phyloP scores from a whole-genome alignment of 1,139 yeast genomes.

The Hemisphaericaspora subhashii region DNA sequence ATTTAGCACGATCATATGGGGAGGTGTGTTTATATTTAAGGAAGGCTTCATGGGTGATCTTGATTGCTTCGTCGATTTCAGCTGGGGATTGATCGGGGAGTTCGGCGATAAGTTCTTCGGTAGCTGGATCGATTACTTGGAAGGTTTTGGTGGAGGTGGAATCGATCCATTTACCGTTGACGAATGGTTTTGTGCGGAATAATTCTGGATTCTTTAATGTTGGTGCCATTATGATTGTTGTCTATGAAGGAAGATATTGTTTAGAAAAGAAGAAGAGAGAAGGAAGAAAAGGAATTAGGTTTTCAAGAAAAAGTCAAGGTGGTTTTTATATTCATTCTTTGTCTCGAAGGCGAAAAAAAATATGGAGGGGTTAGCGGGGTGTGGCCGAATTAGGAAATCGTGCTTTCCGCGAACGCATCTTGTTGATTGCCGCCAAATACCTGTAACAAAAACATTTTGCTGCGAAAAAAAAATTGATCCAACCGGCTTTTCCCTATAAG shows the following conservation, averaged over 20 bases:
- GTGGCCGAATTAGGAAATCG: neutral
- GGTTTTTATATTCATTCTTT: too few species aligned
- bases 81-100: constrained; percentile 58
- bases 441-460: too few species aligned
- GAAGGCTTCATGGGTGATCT: constrained; percentile 62
- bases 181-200: constrained; percentile 55
- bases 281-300: too few species aligned
- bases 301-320: too few species aligned
- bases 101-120: constrained; percentile 54
- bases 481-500: too few species aligned
- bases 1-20: constrained; percentile 63
- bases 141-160: constrained; percentile 55
- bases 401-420: neutral
- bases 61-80: constrained; percentile 60
- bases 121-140: constrained; percentile 76
- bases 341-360: too few species aligned
- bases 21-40: constrained; percentile 54
- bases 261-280: too few species aligned
- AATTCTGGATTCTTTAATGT: constrained; percentile 55
- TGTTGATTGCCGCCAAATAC: too few species aligned
- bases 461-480: too few species aligned
- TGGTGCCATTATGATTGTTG: constrained; percentile 7
- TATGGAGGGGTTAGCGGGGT: neutral
- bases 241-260: too few species aligned
- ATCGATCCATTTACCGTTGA: constrained; percentile 71